Evolutionary conservation across 164 flowering plant genomes (phyloP).

Genomic region (Liriodendron chinense): DNA sequence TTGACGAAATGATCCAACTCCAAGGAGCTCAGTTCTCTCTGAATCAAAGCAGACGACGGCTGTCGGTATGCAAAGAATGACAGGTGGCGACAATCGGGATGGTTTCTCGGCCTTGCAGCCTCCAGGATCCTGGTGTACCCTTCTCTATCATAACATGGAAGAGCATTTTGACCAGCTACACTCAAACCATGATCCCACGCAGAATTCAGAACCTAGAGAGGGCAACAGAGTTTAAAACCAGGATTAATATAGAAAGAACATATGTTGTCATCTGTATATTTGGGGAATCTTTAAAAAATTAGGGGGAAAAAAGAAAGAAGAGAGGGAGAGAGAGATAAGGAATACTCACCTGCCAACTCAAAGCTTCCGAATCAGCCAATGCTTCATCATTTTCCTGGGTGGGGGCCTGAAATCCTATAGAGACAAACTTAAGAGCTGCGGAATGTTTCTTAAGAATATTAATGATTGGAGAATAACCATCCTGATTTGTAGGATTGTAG

Average conservation of each 20-base stretch:
- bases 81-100: slow-evolving; percentile 62
- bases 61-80: slow-evolving; percentile 59
- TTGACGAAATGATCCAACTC: slow-evolving; percentile 56
- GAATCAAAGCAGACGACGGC: slow-evolving; percentile 41
- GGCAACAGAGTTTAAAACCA: background rate
- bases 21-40: slow-evolving; percentile 44
- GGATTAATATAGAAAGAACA: background rate
- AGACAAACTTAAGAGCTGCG: slow-evolving; percentile 56
- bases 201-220: slow-evolving; percentile 58
- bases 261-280: background rate
- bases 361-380: slow-evolving; percentile 67
- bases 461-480: slow-evolving; percentile 70
- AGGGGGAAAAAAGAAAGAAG: too few species aligned
- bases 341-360: slow-evolving; percentile 69
- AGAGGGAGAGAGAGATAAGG: background rate
- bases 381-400: slow-evolving; percentile 44
- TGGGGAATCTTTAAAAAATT: background rate
- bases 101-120: slow-evolving; percentile 66
- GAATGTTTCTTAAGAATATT: slow-evolving; percentile 62
- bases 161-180: slow-evolving; percentile 61
- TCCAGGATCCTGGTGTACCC: slow-evolving; percentile 51
- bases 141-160: slow-evolving; percentile 59
- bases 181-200: slow-evolving; percentile 70
- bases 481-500: slow-evolving; percentile 73
- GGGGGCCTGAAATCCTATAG: slow-evolving; percentile 33